Base-by-base conservation (phyloP, 768 basidiomycete genomes). In the Boletus fagicola region DNA sequence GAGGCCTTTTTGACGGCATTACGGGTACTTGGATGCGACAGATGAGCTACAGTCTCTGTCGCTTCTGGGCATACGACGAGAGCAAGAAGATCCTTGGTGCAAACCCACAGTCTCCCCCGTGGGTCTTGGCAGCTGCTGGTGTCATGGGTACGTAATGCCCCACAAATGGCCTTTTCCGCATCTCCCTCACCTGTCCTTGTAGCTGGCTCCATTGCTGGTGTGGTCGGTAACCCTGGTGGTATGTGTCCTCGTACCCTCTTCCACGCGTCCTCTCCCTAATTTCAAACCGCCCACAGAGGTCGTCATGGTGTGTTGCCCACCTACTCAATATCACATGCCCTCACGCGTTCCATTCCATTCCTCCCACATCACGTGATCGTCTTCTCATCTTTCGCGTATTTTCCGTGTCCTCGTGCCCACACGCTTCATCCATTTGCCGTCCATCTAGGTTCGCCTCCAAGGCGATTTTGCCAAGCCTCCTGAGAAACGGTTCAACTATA, bases 61-160 rank as follows among this genome's bases (percentile, higher is more conserved):
- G 92, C n/a, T 95, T 94, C 77, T 94, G 91, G 84, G 91, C 90
- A 16, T 93, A 94, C 71, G 92, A 94, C 60, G 88, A 91, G 76
- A 90, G 87, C 70, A 95, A 94, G 79, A 92, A 88, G 76, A 61
- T 87, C 8, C 65, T 94, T 0, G 89, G 89, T 22, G 88, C 88
- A 15, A 78, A 75, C 73, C 65, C 72, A 65, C 80, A 88, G 61
- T 80, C 87, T 0, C 84, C 92, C 3, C 84, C 90, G 12, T 94
- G 87, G 86, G 84, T 92, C 71, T 79, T 95, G 43, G 91, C 86
- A 1, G 53, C 78, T 11, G 92, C 93, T 49, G 93, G 93, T 16
- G 85, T 85, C 57, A 94, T 94, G 87, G 92, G 90, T 90, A 68
- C 65, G 87, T 80, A 22, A 35, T 31, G 18, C 24, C 9, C 26